Evolutionary conservation across 1,139 yeast genomes (phyloP), one percentile per base, ranked within the genome.

Genomic region (Yamadazyma spencermartinsiae): DNA sequence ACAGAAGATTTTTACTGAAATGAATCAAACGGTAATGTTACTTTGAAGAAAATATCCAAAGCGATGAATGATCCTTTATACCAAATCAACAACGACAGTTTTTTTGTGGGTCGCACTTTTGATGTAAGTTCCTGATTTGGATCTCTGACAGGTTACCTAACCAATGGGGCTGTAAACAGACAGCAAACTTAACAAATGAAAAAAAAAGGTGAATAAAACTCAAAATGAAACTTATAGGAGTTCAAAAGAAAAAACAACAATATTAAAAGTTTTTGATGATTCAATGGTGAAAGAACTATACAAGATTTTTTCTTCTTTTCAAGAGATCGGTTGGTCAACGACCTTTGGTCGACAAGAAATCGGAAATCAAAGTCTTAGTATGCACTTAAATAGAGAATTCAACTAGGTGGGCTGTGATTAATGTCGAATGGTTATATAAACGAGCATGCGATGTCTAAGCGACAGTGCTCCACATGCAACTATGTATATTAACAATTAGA

Each of bases 311-410:
- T n/a, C n/a, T n/a, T n/a, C n/a, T n/a, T n/a, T n/a, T n/a, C n/a
- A n/a, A n/a, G n/a, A 23, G 26, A 23, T 23, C 26, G 26, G 26
- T 23, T 23, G 26, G 12, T 12, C n/a, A 23, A 23, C 26, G 26
- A 23, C 26, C n/a, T 10, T 11, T 11, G 26, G n/a, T 8, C n/a
- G 26, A 23, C 26, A 11, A 23, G 26, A 23, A 23, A 23, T 10
- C 26, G n/a, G 26, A 23, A 11, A 23, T 10, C 7, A 23, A 8
- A 10, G 9, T 19, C 21, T 19, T 19, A 19, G 9, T 19, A 7
- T 19, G 21, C 6, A 19, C 21, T 19, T n/a, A n/a, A n/a, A n/a
- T n/a, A n/a, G n/a, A n/a, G n/a, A n/a, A n/a, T n/a, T n/a, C n/a
- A n/a, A n/a, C n/a, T n/a, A n/a, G n/a, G n/a, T n/a, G n/a, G n/a